A percentile compares a stretch with the other conserved stretches of the same genome.
Evolutionary conservation across 2,329 filamentous ascomycete species (phyloP).

Genomic region (Acephala macrosclerotiorum): DNA sequence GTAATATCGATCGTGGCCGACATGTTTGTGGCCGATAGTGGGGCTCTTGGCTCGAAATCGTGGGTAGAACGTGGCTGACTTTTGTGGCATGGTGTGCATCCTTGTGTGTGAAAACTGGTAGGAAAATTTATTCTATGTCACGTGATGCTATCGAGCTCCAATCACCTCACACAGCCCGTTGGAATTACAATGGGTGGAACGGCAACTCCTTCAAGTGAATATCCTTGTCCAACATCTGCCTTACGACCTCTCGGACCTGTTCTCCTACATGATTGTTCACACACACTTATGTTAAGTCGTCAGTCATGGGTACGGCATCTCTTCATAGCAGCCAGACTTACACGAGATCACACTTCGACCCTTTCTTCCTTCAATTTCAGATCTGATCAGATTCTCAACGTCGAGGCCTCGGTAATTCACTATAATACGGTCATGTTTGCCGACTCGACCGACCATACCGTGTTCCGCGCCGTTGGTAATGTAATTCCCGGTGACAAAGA

Average conservation of each 20-base stretch:
- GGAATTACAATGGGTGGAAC: too few relatives aligned
- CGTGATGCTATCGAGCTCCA: too few relatives aligned
- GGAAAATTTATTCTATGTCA: too few relatives aligned
- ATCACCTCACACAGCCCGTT: too few relatives aligned
- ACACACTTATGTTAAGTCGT: background rate
- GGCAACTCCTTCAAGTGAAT: background rate
- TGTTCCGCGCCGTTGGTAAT: background rate
- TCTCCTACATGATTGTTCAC: background rate
- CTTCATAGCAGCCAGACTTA: background rate
- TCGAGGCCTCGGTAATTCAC: background rate
- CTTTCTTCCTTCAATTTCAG: slow-evolving; percentile 12
- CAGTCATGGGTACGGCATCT: background rate
- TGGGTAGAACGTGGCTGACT: too few relatives aligned
- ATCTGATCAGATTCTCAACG: background rate
- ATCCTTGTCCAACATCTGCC: background rate
- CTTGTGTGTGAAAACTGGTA: too few relatives aligned
- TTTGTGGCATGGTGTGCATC: too few relatives aligned
- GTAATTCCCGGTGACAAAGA: background rate
- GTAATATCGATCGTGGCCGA: too few relatives aligned
- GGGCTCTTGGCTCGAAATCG: too few relatives aligned
- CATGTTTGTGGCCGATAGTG: too few relatives aligned
- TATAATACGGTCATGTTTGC: background rate
- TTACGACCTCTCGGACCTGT: background rate
- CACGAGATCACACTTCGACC: slow-evolving; percentile 5
- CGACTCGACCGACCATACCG: background rate